phyloP scores from a whole-genome alignment of 163 green algal genomes.

The Prototheca wickerhamii region DNA sequence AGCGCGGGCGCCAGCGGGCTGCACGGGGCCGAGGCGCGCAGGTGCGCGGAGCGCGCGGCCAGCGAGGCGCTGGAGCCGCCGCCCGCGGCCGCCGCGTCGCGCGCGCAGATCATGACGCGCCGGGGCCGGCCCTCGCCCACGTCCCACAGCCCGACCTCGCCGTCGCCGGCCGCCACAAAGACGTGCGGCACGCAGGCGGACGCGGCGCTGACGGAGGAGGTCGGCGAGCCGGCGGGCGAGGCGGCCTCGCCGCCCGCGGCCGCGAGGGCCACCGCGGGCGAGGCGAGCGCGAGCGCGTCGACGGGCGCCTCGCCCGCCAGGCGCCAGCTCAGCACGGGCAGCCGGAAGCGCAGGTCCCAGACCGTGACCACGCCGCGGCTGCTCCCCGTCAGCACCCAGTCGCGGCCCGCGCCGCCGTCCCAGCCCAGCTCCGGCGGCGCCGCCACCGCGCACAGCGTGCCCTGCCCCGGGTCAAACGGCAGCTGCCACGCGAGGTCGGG shows the following conservation, averaged over 20 bases:
- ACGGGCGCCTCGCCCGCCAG: slow-evolving; percentile 21
- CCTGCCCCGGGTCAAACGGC: slow-evolving; percentile 21
- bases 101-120: slow-evolving; percentile 36
- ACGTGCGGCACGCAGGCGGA: slow-evolving; percentile 41
- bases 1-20: slow-evolving; percentile 4
- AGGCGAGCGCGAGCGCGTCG: slow-evolving; percentile 35
- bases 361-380: slow-evolving; percentile 52
- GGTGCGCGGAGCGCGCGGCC: neutral
- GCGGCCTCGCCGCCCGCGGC: slow-evolving; percentile 5
- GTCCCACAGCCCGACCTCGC: slow-evolving; percentile 76
- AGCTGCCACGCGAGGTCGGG: slow-evolving; percentile 50
- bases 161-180: slow-evolving; percentile 53
- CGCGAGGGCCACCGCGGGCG: slow-evolving; percentile 31
- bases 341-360: slow-evolving; percentile 76
- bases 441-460: slow-evolving; percentile 13
- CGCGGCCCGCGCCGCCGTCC: slow-evolving; percentile 16
- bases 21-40: slow-evolving; percentile 8
- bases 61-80: neutral
- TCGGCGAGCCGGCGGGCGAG: neutral
- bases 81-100: neutral
- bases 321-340: slow-evolving; percentile 34
- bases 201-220: slow-evolving; percentile 4
- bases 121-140: slow-evolving; percentile 45
- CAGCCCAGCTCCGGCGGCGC: slow-evolving; percentile 9
- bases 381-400: slow-evolving; percentile 54